Evolutionary conservation across 306 rosid genomes (phyloP).

Genomic region (Vigna trinervia): DNA sequence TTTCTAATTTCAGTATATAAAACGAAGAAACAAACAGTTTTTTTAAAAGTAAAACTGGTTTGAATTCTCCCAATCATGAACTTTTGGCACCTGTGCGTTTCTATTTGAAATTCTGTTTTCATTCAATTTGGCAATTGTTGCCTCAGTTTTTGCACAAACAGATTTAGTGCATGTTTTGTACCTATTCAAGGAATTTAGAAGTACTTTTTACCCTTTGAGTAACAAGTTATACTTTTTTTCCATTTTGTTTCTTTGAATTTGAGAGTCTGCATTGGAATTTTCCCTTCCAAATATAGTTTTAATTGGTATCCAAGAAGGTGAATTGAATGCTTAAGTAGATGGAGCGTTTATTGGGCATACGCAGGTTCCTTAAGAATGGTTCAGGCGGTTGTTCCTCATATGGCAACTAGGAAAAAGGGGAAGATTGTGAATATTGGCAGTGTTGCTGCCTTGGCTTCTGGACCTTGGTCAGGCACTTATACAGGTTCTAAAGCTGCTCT

Average conservation of each 20-base stretch:
- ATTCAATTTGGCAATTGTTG: neutral
- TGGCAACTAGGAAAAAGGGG: constrained; percentile 74
- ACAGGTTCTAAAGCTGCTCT: constrained; percentile 85
- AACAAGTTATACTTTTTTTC: neutral
- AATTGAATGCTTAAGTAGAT: neutral
- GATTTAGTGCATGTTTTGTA: neutral
- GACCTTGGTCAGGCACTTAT: constrained; percentile 84
- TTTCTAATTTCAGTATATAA: too few species aligned
- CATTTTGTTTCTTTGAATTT: neutral
- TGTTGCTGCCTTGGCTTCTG: constrained; percentile 68
- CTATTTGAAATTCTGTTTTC: neutral
- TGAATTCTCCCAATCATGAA: too few species aligned
- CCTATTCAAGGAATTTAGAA: neutral
- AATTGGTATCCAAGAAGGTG: neutral
- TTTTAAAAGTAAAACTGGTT: too few species aligned
- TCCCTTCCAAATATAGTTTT: neutral
- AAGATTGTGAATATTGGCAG: constrained; percentile 88
- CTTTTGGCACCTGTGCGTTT: neutral
- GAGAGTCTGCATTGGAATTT: neutral
- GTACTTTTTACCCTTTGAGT: neutral
- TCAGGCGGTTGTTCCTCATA: constrained; percentile 90
- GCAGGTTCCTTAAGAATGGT: constrained; percentile 86
- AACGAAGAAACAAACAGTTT: too few species aligned
- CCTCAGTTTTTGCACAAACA: neutral
- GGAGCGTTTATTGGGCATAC: neutral